These are phyloP conservation scores for Helianthus annuus DNA, from an alignment of 129 eudicot species.

Conservation along the genomic window HanXRQr2.0-SUNRISE NC_035436.2:176296491-176296990, in stretches of 20 bases:
- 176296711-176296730: constrained; percentile 32
- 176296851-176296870: constrained; percentile 44
- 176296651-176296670: constrained; percentile 39
- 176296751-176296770: constrained; percentile 49
- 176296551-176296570: constrained; percentile 32
- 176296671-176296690: constrained; percentile 55
- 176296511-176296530: constrained; percentile 49
- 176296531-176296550: constrained; percentile 21
- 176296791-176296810: constrained; percentile 34
- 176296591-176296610: constrained; percentile 42
- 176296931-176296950: constrained; percentile 86
- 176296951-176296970: constrained; percentile 64
- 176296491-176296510: constrained; percentile 29
- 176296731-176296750: constrained; percentile 24
- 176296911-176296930: constrained; percentile 87
- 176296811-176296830: constrained; percentile 70
- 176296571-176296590: constrained; percentile 20
- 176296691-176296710: constrained; percentile 30
- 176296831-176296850: constrained; percentile 92
- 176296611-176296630: constrained; percentile 37
- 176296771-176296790: constrained; percentile 29
- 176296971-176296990: constrained; percentile 56
- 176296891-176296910: constrained; percentile 42
- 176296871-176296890: constrained; percentile 41
- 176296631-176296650: constrained; percentile 43